A percentile compares a stretch with the other conserved stretches of the same genome.
Evolutionary conservation across 306 rosid species (phyloP).

Genomic region (Sindora glabra): DNA sequence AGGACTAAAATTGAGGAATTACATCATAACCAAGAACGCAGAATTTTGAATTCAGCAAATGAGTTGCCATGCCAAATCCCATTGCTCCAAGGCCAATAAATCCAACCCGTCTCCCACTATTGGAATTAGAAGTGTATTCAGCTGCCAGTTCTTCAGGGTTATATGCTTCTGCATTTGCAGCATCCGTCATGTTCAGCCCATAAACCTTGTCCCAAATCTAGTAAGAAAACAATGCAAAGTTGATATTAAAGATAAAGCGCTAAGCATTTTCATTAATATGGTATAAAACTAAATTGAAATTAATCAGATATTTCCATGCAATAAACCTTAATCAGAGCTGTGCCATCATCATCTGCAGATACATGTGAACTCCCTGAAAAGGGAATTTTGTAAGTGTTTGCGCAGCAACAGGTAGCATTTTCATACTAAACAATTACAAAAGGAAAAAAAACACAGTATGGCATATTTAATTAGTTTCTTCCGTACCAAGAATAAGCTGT

Average conservation of each 20-base stretch:
- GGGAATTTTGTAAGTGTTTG: constrained; percentile 14
- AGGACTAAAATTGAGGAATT: constrained; percentile 32
- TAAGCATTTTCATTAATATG: too few relatives aligned
- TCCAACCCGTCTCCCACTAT: constrained; percentile 53
- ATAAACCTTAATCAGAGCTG: constrained; percentile 52
- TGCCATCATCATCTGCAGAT: constrained; percentile 32
- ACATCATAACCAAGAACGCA: constrained; percentile 79
- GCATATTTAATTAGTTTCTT: constrained; percentile 4
- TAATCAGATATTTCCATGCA: constrained; percentile 7
- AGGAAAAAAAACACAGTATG: constrained; percentile 3
- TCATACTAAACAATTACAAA: constrained; percentile 11
- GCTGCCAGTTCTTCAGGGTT: constrained; percentile 63
- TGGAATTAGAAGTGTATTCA: constrained; percentile 37
- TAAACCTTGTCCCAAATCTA: constrained; percentile 66
- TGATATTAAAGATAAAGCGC: background rate
- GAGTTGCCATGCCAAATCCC: constrained; percentile 99
- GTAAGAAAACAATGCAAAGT: constrained; percentile 3
- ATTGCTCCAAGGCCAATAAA: constrained; percentile 98
- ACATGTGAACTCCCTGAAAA: constrained; percentile 54
- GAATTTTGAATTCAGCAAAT: constrained; percentile 64
- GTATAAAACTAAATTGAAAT: too few relatives aligned
- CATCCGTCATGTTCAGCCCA: constrained; percentile 67
- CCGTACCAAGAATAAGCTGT: constrained; percentile 81
- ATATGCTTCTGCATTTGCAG: constrained; percentile 62
- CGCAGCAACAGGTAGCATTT: constrained; percentile 17